A percentile compares a stretch with the other conserved stretches of the same genome.
Conservation (phyloP, 2,329 filamentous ascomycete genomes). For the Colletotrichum chrysophilum region DNA sequence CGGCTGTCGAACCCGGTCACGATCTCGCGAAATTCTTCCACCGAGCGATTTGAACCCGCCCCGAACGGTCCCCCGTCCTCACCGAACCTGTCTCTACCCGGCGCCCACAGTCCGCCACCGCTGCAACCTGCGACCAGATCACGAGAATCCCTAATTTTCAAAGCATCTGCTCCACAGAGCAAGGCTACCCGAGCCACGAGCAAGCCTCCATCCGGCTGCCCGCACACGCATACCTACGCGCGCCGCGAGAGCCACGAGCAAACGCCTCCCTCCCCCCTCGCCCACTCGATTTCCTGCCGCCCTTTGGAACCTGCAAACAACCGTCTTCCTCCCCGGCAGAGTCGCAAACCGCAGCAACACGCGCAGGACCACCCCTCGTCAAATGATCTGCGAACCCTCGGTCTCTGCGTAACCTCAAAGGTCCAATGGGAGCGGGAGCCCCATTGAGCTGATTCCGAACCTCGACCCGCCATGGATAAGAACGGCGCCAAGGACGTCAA, state of each 20-base stretch:
- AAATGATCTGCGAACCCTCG: constrained; percentile 43
- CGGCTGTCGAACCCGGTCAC: neutral
- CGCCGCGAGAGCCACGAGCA: neutral
- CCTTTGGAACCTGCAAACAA: neutral
- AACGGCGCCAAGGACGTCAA: constrained; percentile 41
- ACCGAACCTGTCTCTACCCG: neutral
- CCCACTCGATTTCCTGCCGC: neutral
- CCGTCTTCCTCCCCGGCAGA: neutral
- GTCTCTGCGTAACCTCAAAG: constrained; percentile 47
- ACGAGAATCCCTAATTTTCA: neutral
- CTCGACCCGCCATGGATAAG: constrained; percentile 34
- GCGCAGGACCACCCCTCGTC: neutral
- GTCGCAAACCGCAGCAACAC: neutral
- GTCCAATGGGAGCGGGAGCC: constrained; percentile 46
- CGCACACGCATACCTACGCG: neutral
- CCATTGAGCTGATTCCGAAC: constrained; percentile 34
- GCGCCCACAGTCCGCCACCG: neutral
- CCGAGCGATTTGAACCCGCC: neutral
- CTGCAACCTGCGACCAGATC: neutral
- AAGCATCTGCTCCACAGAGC: neutral
- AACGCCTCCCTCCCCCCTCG: neutral
- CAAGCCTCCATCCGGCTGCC: neutral
- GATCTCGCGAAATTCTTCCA: neutral
- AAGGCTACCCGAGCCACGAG: neutral
- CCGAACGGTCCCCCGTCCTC: neutral